Evolutionary conservation across 164 flowering plant genomes (phyloP).

Genomic region (Piper longum): DNA sequence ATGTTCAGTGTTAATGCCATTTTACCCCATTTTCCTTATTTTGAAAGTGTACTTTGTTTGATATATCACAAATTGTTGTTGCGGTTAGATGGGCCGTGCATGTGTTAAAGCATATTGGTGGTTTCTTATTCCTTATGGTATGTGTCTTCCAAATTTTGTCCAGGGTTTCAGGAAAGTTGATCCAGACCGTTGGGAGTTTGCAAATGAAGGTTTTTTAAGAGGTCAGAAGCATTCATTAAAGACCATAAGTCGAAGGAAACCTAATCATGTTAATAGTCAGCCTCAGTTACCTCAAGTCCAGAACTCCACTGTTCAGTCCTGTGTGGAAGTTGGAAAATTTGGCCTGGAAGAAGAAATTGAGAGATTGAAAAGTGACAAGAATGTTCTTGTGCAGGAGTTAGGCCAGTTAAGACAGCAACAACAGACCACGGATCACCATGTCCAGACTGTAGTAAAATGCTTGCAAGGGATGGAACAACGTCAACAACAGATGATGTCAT

Average conservation of each 20-base stretch:
- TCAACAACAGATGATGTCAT: conserved; percentile 98
- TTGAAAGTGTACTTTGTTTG: no score
- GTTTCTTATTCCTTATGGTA: no score
- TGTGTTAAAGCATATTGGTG: no score
- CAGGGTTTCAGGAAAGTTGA: conserved; percentile 97
- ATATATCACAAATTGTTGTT: no score
- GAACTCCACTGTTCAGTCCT: conserved; percentile 56
- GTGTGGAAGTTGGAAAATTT: conserved; percentile 96
- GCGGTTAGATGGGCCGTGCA: no score
- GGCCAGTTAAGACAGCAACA: conserved; percentile 93
- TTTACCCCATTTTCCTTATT: no score
- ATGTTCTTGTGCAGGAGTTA: conserved; percentile 92
- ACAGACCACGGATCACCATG: conserved; percentile 73
- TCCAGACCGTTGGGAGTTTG: conserved; percentile 97
- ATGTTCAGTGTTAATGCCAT: no score
- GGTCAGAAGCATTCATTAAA: conserved; percentile 76
- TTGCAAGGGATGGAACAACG: conserved; percentile 97
- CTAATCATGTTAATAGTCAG: conserved; percentile 42
- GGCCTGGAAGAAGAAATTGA: conserved; percentile 97
- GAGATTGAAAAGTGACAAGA: conserved; percentile 85
- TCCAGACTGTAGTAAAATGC: conserved; percentile 72
- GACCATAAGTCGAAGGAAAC: conserved; percentile 56
- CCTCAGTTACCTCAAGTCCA: conserved; percentile 57
- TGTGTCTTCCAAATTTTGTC: neutral
- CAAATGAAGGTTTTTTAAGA: conserved; percentile 86